A percentile compares a stretch with the other conserved stretches of the same genome.
Conservation (phyloP, 1,284 basidiomycete genomes). For the Ganoderma leucocontextum region DNA sequence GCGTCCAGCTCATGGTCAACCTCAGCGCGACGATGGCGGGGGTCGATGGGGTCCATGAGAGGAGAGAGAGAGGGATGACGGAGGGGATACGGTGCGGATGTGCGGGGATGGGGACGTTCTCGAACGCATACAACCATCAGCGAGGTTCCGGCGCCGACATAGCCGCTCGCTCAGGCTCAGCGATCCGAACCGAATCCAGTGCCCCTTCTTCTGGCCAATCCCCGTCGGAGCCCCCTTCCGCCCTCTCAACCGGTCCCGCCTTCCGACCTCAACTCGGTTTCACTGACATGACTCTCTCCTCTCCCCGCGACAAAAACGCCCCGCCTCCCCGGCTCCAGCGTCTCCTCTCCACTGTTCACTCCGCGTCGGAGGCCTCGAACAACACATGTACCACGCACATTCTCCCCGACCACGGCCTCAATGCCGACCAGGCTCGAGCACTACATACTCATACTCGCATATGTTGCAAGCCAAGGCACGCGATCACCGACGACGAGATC, state of each 20-base stretch:
- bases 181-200: slow-evolving; percentile 33
- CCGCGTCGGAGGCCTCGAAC: not conserved
- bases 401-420: not conserved
- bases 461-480: not conserved
- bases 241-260: slow-evolving; percentile 36
- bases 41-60: slow-evolving; percentile 50
- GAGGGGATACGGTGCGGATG: slow-evolving; percentile 40
- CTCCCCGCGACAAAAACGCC: slow-evolving; percentile 3
- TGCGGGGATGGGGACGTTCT: slow-evolving; percentile 40
- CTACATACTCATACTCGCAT: not conserved
- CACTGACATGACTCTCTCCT: slow-evolving; percentile 26
- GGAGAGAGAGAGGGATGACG: slow-evolving; percentile 35
- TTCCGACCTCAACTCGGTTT: slow-evolving; percentile 30
- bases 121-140: slow-evolving; percentile 39
- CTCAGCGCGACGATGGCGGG: slow-evolving; percentile 53
- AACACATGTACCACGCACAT: not conserved
- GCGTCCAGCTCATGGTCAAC: slow-evolving; percentile 49
- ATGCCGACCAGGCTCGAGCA: not conserved
- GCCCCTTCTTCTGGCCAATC: slow-evolving; percentile 28
- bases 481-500: not conserved
- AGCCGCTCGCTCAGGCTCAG: slow-evolving; percentile 37
- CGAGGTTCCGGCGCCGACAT: slow-evolving; percentile 37
- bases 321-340: slow-evolving; percentile 1
- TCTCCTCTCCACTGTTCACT: not conserved
- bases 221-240: slow-evolving; percentile 31